Evolutionary conservation across 108 stramenopile species (phyloP).

Genomic region (Aurantiochytrium sp.): DNA sequence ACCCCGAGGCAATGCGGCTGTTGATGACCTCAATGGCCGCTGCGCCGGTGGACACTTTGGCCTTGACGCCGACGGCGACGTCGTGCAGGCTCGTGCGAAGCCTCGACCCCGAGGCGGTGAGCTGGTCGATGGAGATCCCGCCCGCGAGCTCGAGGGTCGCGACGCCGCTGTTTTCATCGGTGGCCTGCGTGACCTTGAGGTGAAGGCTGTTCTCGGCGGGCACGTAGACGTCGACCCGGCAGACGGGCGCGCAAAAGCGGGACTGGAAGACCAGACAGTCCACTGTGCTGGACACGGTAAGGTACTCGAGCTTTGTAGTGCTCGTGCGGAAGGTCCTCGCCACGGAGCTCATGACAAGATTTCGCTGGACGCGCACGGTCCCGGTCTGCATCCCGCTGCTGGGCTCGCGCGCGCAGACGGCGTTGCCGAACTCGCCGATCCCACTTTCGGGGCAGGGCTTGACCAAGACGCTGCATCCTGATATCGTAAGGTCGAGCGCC

Average conservation of each 20-base stretch:
- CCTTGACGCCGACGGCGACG: not conserved
- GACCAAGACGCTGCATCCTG: not conserved
- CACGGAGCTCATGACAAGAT: not conserved
- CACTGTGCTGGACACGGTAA: not conserved
- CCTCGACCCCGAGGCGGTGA: not conserved
- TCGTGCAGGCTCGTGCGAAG: not conserved
- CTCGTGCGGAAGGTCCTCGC: not conserved
- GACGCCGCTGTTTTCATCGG: not conserved
- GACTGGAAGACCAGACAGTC: not conserved
- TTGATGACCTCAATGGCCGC: not conserved
- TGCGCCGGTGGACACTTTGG: not conserved
- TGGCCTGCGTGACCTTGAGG: not conserved
- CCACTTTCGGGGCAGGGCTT: not conserved
- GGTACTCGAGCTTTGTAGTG: not conserved
- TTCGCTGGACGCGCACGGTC: not conserved
- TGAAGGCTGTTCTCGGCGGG: not conserved
- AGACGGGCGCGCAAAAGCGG: not conserved
- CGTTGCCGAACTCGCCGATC: not conserved
- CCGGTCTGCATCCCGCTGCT: not conserved
- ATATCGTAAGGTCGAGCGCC: not conserved
- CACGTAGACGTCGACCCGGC: not conserved
- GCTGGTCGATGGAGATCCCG: not conserved
- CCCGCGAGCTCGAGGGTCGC: not conserved
- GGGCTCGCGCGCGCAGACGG: not conserved
- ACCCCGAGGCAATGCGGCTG: not conserved